Base-by-base conservation (phyloP, 768 basidiomycete genomes). In the Filobasidium wieringae region DNA sequence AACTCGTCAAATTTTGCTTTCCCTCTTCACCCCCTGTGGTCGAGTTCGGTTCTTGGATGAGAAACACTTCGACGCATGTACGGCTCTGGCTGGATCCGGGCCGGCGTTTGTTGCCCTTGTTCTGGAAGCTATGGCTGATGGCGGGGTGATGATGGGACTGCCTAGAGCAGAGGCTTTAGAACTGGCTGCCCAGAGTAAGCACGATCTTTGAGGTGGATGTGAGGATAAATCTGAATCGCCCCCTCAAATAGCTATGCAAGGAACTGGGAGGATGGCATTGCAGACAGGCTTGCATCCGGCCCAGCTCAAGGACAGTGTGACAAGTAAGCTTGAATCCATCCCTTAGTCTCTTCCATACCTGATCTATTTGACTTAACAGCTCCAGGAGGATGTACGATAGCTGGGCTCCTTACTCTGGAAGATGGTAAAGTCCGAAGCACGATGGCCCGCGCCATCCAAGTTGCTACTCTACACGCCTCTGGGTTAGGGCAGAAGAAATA, bases 61-160 rank as follows among this genome's bases (percentile, higher is more conserved):
- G 75, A 96, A 92, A 73, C 87, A 97, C 73, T 99, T 99, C 66
- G 93, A 99, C 75, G 92, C 93, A 4, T 95, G 89, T 71, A 99
- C 95, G 0, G 95, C 95, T 11, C 79, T 99, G 2, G 89, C 88
- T 15, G 95, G 92, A 0, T 90, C 89, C 7, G 95, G 95, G 0
- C 95, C 95, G 36, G 95, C 95, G 0, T 97, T 99, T 74, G 91
- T 89, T 0, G 91, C 89, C 64, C 84, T 97, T 50, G 89, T 97
- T 67, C 79, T 99, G 62, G 95, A 99, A 74, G 93, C 95, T 0
- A 95, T 99, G 91, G 86, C 90, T 0, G 95, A 97, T 72, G 95
- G 95, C 27, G 95, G 91, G 41, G 95, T 97, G 45, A 97, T 99
- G 93, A 97, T 97, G 95, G 95, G 95, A 30, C 76, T 99, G 52